A percentile compares a stretch with the other conserved stretches of the same genome.
Evolutionary conservation across 2,329 filamentous ascomycete genomes (phyloP).

Genomic region (Sporothrix brunneoviolacea): DNA sequence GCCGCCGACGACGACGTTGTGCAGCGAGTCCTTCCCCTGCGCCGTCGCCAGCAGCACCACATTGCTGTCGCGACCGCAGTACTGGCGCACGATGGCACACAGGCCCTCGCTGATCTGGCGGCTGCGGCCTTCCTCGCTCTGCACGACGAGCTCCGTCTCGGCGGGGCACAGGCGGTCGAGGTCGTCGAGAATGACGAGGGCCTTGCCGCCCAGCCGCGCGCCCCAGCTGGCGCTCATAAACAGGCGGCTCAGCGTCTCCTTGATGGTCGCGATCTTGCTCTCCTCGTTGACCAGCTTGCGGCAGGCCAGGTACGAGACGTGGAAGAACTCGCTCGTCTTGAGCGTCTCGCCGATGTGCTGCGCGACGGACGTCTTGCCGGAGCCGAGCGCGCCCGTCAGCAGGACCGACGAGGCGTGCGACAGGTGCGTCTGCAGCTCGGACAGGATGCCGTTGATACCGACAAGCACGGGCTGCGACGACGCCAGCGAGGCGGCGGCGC

Average conservation of each 20-base stretch:
- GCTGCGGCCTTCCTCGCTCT: slow-evolving; percentile 87
- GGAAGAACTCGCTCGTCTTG: slow-evolving; percentile 66
- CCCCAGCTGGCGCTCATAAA: slow-evolving; percentile 92
- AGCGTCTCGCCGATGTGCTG: slow-evolving; percentile 69
- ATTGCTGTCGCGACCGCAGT: slow-evolving; percentile 70
- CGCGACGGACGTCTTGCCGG: slow-evolving; percentile 80
- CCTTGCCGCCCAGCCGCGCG: slow-evolving; percentile 73
- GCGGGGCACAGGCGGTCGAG: slow-evolving; percentile 86
- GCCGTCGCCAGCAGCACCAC: slow-evolving; percentile 87
- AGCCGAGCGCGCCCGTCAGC: slow-evolving; percentile 79
- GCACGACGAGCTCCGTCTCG: slow-evolving; percentile 90
- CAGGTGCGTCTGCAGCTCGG: slow-evolving; percentile 67
- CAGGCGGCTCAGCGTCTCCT: slow-evolving; percentile 74
- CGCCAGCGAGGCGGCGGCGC: slow-evolving; percentile 49
- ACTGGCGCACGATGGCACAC: slow-evolving; percentile 73
- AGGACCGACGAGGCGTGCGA: slow-evolving; percentile 83
- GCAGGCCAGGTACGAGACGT: slow-evolving; percentile 81
- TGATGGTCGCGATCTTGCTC: slow-evolving; percentile 80
- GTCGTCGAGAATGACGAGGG: slow-evolving; percentile 85
- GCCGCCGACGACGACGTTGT: slow-evolving; percentile 82
- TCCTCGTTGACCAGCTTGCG: slow-evolving; percentile 85
- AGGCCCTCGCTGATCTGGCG: slow-evolving; percentile 87
- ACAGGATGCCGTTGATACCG: slow-evolving; percentile 72
- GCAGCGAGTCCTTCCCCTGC: slow-evolving; percentile 85
- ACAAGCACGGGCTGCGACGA: slow-evolving; percentile 51